Percentiles rank a stretch among this genome's conserved stretches.
Conservation (phyloP, 1,284 basidiomycete species). For the Pseudozyma tsukubaensis region DNA sequence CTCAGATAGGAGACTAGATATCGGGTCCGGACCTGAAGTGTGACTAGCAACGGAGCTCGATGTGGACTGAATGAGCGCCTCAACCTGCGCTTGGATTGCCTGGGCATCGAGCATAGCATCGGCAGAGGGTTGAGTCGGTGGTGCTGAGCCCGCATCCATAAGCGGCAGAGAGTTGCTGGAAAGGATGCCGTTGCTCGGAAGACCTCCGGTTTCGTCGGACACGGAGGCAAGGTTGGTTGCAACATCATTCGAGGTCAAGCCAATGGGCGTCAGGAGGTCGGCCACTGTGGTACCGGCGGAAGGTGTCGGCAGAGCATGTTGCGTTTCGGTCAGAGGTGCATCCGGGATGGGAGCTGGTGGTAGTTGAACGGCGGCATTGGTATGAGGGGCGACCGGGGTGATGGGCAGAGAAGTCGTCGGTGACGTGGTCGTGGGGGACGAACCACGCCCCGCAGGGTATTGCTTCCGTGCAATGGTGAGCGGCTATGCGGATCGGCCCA, state of each 20-base stretch:
- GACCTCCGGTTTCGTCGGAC: conserved; percentile 1
- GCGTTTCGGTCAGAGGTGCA: conserved; percentile 3
- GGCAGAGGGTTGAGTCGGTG: conserved; percentile 4
- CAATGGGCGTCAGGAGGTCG: background rate
- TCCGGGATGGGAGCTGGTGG: conserved; percentile 16
- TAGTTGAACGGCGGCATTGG: conserved; percentile 7
- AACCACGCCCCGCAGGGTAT: conserved; percentile 40
- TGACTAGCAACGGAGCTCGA: conserved; percentile 27
- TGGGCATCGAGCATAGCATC: conserved; percentile 34
- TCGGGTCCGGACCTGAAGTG: conserved; percentile 1
- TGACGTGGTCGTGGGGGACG: conserved; percentile 34
- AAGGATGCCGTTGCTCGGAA: background rate
- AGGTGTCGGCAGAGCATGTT: conserved; percentile 12
- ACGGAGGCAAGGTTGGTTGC: conserved; percentile 1
- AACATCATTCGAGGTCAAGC: conserved; percentile 8
- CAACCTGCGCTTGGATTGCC: conserved; percentile 42
- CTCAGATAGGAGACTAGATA: background rate
- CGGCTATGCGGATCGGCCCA: conserved; percentile 30
- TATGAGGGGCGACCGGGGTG: background rate
- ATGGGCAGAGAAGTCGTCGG: conserved; percentile 10
- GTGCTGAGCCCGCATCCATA: background rate
- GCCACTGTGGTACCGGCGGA: background rate
- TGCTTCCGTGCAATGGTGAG: conserved; percentile 51
- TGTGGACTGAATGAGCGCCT: conserved; percentile 40
- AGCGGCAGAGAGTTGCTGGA: background rate